Percentiles rank a stretch among this genome's conserved stretches.
Conservation (phyloP, 148 eudicot species). For the Talinum fruticosum region DNA sequence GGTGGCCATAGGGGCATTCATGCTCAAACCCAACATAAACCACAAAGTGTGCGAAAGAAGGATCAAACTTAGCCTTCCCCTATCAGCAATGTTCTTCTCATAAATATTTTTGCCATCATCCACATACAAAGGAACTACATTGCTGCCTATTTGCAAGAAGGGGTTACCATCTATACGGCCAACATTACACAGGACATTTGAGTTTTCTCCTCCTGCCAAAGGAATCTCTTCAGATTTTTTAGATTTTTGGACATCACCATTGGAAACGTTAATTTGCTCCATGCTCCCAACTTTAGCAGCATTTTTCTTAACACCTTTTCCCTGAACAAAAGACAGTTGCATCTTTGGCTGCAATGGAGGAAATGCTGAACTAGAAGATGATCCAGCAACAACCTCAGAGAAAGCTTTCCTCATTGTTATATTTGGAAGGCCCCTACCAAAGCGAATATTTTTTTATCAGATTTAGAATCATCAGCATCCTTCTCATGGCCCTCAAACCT, state of each 20-base stretch:
- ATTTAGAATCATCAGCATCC: conserved; percentile 31
- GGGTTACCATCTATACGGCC: conserved; percentile 36
- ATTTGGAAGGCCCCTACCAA: conserved; percentile 61
- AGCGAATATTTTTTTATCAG: conserved; percentile 46
- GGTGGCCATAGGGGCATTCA: conserved; percentile 95
- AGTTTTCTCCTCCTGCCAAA: conserved; percentile 32
- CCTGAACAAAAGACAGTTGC: conserved; percentile 37
- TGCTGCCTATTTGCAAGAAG: conserved; percentile 56
- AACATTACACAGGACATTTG: conserved; percentile 27
- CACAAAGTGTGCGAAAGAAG: conserved; percentile 42
- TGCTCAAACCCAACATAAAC: conserved; percentile 90
- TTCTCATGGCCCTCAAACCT: conserved; percentile 37
- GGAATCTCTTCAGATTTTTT: conserved; percentile 32
- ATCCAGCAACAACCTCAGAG: conserved; percentile 98
- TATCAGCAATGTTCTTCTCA: conserved; percentile 31
- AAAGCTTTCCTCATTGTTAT: conserved; percentile 78
- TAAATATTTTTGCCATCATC: conserved; percentile 26
- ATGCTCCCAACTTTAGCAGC: conserved; percentile 30
- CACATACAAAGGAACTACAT: conserved; percentile 42
- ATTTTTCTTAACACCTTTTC: conserved; percentile 47
- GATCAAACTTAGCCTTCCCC: conserved; percentile 34
- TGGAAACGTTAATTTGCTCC: conserved; percentile 34
- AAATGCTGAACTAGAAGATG: conserved; percentile 58
- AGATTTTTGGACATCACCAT: conserved; percentile 35
- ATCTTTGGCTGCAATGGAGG: conserved; percentile 72